These are phyloP conservation scores for Globisporangium recalcitrans DNA, from an alignment of 352 stramenopile species.

Conservation along the genomic window DNA sequence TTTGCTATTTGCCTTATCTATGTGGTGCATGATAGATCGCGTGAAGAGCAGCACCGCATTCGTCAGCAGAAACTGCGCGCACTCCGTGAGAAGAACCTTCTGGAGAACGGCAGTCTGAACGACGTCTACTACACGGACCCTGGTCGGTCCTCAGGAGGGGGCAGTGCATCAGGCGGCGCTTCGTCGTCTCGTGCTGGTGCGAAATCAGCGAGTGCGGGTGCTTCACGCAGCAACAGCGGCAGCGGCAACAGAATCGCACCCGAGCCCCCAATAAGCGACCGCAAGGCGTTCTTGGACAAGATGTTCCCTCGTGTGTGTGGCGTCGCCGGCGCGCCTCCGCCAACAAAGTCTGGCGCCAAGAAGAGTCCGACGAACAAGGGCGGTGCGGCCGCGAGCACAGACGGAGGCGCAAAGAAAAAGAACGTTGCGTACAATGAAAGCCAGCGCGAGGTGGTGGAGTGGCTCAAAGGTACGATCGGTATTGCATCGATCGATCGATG, in stretches of 20 bases:
- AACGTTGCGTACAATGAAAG: conserved; percentile 45
- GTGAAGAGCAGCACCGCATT: conserved; percentile 52
- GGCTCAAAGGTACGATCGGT: conserved; percentile 39
- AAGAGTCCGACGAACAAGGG: conserved; percentile 24
- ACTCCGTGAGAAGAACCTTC: conserved; percentile 21
- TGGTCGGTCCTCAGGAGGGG: not conserved
- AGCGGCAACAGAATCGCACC: not conserved
- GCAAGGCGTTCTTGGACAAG: conserved; percentile 70
- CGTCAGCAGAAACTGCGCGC: conserved; percentile 30
- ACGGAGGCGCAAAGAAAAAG: conserved; percentile 39
- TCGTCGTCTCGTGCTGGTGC: conserved; percentile 1
- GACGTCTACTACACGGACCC: conserved; percentile 14
- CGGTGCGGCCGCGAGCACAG: not conserved
- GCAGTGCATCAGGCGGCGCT: not conserved
- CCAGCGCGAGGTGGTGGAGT: conserved; percentile 77
- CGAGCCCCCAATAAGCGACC: conserved; percentile 24
- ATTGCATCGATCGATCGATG: not conserved
- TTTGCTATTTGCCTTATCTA: not conserved
- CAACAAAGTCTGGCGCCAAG: conserved; percentile 19
- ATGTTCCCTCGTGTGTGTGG: conserved; percentile 81
- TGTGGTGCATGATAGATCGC: too few species aligned
- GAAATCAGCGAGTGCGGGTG: not conserved
- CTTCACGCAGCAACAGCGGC: not conserved
- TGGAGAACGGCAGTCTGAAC: conserved; percentile 19
- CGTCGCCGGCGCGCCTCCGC: conserved; percentile 22